Conservation (phyloP, 2,329 filamentous ascomycete genomes). For the Bisporella sp. region DNA sequence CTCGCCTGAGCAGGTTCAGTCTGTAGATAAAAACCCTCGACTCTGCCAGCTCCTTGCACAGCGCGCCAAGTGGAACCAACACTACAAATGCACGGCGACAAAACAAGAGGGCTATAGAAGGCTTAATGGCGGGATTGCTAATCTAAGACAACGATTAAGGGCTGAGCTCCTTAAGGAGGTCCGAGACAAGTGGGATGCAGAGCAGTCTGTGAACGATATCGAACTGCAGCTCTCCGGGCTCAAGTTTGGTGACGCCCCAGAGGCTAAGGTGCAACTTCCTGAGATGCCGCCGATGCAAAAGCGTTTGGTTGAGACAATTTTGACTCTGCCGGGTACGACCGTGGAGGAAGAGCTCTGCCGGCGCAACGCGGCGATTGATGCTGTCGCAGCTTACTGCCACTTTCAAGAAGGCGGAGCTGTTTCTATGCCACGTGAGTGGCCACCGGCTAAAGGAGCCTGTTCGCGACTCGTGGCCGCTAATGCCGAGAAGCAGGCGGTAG, state of each 20-base stretch:
- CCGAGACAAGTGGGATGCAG: background rate
- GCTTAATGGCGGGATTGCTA: background rate
- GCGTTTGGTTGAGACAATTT: background rate
- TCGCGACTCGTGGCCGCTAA: constrained; percentile 11
- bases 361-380: background rate
- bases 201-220: background rate
- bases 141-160: too few species aligned
- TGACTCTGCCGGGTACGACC: background rate
- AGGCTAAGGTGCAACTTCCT: too few species aligned
- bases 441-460: constrained; percentile 9
- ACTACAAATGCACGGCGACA: background rate
- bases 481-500: constrained; percentile 16
- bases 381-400: background rate
- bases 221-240: too few species aligned
- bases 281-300: background rate
- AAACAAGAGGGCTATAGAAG: background rate
- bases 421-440: background rate
- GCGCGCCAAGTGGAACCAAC: background rate
- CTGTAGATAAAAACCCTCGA: background rate
- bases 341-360: too few species aligned
- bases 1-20: background rate
- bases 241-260: too few species aligned
- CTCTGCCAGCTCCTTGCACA: background rate
- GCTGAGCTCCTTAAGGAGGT: too few species aligned
- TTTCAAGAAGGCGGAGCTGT: too few species aligned